phyloP scores from a whole-genome alignment of 768 basidiomycete genomes.

The Termitomyces bulborhizus region DNA sequence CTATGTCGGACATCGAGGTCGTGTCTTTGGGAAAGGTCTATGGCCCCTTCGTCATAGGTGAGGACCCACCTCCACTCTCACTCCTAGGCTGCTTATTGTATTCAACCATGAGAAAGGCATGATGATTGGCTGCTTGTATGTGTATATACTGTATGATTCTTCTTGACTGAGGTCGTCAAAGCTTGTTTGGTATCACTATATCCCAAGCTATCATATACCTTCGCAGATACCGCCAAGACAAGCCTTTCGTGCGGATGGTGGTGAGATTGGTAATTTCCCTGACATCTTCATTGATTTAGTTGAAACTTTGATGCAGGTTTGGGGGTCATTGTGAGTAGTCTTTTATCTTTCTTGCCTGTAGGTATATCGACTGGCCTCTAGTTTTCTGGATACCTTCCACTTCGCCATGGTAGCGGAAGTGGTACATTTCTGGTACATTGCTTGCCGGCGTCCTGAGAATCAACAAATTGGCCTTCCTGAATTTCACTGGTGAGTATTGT shows the following conservation, averaged over 20 bases:
- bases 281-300: neutral
- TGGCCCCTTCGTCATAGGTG: constrained; percentile 7
- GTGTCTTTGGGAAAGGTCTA: constrained; percentile 6
- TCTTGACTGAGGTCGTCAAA: neutral
- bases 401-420: constrained; percentile 10
- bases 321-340: constrained; percentile 2
- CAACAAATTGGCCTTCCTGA: constrained; percentile 1
- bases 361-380: neutral
- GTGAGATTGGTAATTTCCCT: neutral
- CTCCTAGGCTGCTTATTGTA: neutral
- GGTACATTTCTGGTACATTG: constrained; percentile 9
- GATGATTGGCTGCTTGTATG: constrained; percentile 12
- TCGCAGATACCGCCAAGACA: constrained; percentile 6
- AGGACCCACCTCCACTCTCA: neutral
- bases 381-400: constrained; percentile 8
- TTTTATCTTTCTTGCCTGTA: neutral
- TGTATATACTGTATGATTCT: neutral
- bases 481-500: constrained; percentile 5
- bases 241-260: neutral
- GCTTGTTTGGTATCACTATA: constrained; percentile 7
- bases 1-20: constrained; percentile 1
- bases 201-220: constrained; percentile 9
- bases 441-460: constrained; percentile 2
- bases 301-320: constrained; percentile 1
- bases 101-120: neutral